Percentiles rank a stretch among this genome's conserved stretches.
Conservation (phyloP, 2,329 filamentous ascomycete species). For the Magnaporthiopsis incrustans region DNA sequence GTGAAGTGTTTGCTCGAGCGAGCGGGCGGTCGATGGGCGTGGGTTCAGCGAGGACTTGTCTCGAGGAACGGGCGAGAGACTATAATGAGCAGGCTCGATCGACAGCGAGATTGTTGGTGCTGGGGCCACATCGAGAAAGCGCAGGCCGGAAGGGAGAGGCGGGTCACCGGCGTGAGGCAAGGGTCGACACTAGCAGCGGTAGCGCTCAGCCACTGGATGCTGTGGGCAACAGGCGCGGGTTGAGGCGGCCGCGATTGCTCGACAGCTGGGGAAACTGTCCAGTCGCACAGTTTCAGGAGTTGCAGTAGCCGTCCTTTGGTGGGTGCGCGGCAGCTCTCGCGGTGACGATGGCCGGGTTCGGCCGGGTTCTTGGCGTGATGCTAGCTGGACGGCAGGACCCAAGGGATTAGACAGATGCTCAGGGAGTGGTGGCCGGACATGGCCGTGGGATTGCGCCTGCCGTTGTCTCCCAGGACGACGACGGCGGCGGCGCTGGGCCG, state of each 20-base stretch:
- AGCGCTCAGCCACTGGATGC: not conserved
- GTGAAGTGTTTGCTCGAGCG: not conserved
- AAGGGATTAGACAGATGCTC: not conserved
- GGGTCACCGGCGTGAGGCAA: not conserved
- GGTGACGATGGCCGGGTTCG: not conserved
- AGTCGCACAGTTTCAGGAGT: conserved; percentile 4
- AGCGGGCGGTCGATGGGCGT: not conserved
- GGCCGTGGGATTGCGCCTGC: not conserved
- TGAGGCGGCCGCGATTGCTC: not conserved
- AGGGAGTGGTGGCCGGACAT: not conserved
- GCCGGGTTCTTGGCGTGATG: not conserved
- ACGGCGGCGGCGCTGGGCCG: not conserved
- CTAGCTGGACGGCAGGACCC: not conserved
- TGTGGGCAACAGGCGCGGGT: not conserved
- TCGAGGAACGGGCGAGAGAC: not conserved
- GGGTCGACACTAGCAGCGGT: not conserved
- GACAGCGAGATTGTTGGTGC: not conserved
- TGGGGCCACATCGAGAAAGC: not conserved
- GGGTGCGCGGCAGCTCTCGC: not conserved
- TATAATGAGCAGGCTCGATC: not conserved
- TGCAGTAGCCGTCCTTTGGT: conserved; percentile 4
- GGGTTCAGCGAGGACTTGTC: not conserved
- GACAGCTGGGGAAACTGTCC: not conserved
- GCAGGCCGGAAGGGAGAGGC: not conserved
- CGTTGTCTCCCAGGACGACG: too few species aligned